Evolutionary conservation across 495 filamentous ascomycete genomes (phyloP).

Genomic region (Tuber borchii): DNA sequence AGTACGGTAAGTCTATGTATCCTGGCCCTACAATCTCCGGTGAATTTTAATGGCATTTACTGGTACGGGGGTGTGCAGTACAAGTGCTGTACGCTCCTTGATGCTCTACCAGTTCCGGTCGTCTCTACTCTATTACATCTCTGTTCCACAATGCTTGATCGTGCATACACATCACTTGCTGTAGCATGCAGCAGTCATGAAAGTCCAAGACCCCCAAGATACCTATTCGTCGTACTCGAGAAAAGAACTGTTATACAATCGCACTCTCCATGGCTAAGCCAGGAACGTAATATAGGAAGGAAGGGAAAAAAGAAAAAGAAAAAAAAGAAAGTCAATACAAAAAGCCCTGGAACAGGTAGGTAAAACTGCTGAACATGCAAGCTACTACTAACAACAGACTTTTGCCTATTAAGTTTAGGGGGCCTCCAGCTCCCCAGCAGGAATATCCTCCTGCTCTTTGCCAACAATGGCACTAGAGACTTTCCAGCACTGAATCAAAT

Average conservation of each 20-base stretch:
- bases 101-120: neutral
- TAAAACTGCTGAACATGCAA: neutral
- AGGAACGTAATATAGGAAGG: neutral
- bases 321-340: neutral
- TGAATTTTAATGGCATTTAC: neutral
- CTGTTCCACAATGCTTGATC: neutral
- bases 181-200: neutral
- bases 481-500: constrained; percentile 93
- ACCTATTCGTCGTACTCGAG: neutral
- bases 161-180: neutral
- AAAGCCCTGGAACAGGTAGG: neutral
- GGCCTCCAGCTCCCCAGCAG: constrained; percentile 66
- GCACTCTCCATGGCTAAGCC: neutral
- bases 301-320: neutral
- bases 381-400: neutral
- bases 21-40: neutral
- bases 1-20: no score
- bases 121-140: neutral
- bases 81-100: neutral
- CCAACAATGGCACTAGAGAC: constrained; percentile 84
- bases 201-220: neutral
- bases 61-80: neutral
- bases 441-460: constrained; percentile 69
- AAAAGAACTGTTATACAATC: neutral
- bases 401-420: constrained; percentile 9